phyloP scores from a whole-genome alignment of 139 green algal genomes.

The Chlorella vulgaris region DNA sequence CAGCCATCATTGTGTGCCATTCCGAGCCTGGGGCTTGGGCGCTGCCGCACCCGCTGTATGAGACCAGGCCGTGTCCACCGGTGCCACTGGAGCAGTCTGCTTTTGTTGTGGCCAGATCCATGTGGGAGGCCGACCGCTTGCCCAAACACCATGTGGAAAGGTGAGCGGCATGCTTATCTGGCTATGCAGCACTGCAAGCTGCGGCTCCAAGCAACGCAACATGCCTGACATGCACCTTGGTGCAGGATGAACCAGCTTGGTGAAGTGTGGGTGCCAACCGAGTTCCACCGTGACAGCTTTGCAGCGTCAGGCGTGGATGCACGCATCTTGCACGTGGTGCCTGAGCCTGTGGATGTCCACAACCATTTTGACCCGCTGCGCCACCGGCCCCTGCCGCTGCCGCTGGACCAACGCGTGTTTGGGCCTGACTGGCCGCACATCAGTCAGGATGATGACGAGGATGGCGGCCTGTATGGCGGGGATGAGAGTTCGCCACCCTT shows the following conservation, averaged over 20 bases:
- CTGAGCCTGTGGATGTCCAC: slow-evolving; percentile 65
- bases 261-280: slow-evolving; percentile 71
- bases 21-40: slow-evolving; percentile 40
- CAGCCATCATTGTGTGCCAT: slow-evolving; percentile 21
- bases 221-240: background rate
- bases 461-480: slow-evolving; percentile 1
- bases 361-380: slow-evolving; percentile 51
- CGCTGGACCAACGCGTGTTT: slow-evolving; percentile 54
- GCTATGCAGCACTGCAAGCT: background rate
- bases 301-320: slow-evolving; percentile 2
- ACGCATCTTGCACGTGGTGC: slow-evolving; percentile 50
- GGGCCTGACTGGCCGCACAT: slow-evolving; percentile 26
- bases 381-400: slow-evolving; percentile 48
- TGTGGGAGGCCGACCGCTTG: slow-evolving; percentile 69
- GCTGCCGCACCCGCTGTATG: slow-evolving; percentile 27
- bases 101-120: slow-evolving; percentile 63
- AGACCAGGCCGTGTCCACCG: slow-evolving; percentile 55
- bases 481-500: slow-evolving; percentile 28
- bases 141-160: slow-evolving; percentile 37
- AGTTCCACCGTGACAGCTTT: slow-evolving; percentile 60
- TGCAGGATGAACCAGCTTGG: slow-evolving; percentile 59
- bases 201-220: background rate
- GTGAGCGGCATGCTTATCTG: slow-evolving; percentile 13
- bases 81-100: slow-evolving; percentile 40
- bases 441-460: background rate